phyloP scores from a whole-genome alignment of 306 rosid species.

The Bauhinia variegata region DNA sequence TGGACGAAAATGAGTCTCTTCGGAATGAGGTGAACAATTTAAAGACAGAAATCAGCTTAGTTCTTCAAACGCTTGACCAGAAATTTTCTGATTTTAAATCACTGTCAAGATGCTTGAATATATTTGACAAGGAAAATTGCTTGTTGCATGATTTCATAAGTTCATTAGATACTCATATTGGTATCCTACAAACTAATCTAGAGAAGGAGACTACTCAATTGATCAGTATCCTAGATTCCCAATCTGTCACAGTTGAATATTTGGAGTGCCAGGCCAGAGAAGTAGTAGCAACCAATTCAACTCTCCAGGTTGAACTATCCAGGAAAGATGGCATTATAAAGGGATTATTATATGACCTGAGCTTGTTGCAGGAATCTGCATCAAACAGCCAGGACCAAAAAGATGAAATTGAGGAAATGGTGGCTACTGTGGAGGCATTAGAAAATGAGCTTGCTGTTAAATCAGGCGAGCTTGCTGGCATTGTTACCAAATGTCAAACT shows the following conservation, averaged over 20 bases:
- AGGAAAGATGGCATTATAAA: conserved; percentile 82
- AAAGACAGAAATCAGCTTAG: conserved; percentile 36
- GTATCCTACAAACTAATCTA: conserved; percentile 42
- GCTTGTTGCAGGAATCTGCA: conserved; percentile 96
- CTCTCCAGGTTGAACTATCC: conserved; percentile 63
- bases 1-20: conserved; percentile 45
- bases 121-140: conserved; percentile 42
- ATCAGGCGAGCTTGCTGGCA: conserved; percentile 65
- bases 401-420: conserved; percentile 68
- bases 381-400: conserved; percentile 76
- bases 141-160: conserved; percentile 41
- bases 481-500: conserved; percentile 48
- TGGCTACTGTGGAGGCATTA: conserved; percentile 58
- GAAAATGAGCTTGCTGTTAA: conserved; percentile 70
- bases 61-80: conserved; percentile 38
- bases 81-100: conserved; percentile 39
- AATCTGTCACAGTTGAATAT: conserved; percentile 37
- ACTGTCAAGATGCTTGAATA: conserved; percentile 30
- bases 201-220: conserved; percentile 40
- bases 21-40: conserved; percentile 37
- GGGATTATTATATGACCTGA: conserved; percentile 82
- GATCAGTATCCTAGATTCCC: conserved; percentile 45
- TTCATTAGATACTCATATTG: conserved; percentile 34
- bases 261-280: conserved; percentile 54
- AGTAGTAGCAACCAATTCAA: conserved; percentile 42